Conservation (phyloP, 2,329 filamentous ascomycete species). For the Dendryphion nanum region DNA sequence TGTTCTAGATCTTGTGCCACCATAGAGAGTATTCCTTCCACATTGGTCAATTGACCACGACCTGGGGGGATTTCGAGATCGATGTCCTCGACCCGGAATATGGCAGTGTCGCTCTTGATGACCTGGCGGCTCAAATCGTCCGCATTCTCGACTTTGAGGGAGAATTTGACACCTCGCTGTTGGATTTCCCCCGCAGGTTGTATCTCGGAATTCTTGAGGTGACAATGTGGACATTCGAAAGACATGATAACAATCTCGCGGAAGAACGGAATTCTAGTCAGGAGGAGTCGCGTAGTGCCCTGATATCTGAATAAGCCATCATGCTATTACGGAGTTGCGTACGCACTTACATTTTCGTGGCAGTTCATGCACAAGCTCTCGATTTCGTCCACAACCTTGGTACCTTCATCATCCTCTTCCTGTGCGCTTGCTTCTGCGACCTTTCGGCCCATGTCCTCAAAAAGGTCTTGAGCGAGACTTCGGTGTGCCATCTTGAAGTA, state of each 20-base stretch:
- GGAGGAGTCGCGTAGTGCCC: slow-evolving; percentile 81
- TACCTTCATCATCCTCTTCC: slow-evolving; percentile 38
- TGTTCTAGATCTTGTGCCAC: slow-evolving; percentile 78
- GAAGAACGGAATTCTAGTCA: slow-evolving; percentile 95
- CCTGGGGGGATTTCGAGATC: slow-evolving; percentile 92
- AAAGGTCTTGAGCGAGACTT: slow-evolving; percentile 48
- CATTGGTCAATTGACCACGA: slow-evolving; percentile 86
- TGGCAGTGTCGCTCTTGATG: slow-evolving; percentile 85
- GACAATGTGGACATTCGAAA: slow-evolving; percentile 87
- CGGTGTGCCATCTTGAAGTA: slow-evolving; percentile 33
- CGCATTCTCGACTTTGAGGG: slow-evolving; percentile 70
- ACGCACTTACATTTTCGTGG: slow-evolving; percentile 44
- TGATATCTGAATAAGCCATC: too few relatives aligned
- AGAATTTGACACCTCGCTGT: slow-evolving; percentile 80
- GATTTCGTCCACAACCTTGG: slow-evolving; percentile 53
- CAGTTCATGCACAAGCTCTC: slow-evolving; percentile 57
- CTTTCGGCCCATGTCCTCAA: slow-evolving; percentile 53
- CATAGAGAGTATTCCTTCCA: slow-evolving; percentile 80
- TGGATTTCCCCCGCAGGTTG: slow-evolving; percentile 91
- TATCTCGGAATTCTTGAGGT: slow-evolving; percentile 88
- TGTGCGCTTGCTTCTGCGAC: slow-evolving; percentile 42
- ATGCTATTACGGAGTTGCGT: too few relatives aligned
- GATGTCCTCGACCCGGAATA: slow-evolving; percentile 84
- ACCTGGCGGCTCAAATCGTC: slow-evolving; percentile 82
- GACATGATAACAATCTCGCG: slow-evolving; percentile 97